Conservation (phyloP, 345 rosid genomes). For the Citropsis articulata region DNA sequence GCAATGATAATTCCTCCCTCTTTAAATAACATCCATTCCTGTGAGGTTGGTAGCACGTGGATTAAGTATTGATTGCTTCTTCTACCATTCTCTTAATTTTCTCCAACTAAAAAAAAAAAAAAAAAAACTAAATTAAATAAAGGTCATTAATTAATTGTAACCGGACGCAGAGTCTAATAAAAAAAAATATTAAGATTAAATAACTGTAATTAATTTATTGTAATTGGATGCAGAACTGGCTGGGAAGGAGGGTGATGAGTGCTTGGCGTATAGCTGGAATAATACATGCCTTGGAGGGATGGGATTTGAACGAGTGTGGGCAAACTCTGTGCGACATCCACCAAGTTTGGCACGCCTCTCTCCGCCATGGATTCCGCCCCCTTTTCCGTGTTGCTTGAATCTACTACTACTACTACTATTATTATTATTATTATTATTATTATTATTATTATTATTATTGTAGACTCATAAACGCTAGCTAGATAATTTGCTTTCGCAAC, state of each 20-base stretch:
- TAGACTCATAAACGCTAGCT: too few relatives aligned
- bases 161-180: constrained; percentile 25
- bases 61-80: too few relatives aligned
- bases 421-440: too few relatives aligned
- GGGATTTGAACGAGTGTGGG: constrained; percentile 48
- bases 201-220: too few relatives aligned
- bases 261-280: constrained; percentile 61
- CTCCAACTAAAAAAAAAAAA: too few relatives aligned
- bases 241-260: constrained; percentile 74
- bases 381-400: constrained; percentile 9
- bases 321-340: constrained; percentile 27
- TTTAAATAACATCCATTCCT: constrained; percentile 47
- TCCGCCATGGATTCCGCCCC: constrained; percentile 52
- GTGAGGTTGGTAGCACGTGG: constrained; percentile 42
- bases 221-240: constrained; percentile 45
- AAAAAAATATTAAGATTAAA: too few relatives aligned
- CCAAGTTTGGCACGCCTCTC: constrained; percentile 47
- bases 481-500: too few relatives aligned
- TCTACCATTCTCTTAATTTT: too few relatives aligned
- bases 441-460: too few relatives aligned
- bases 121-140: too few relatives aligned
- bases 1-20: constrained; percentile 51
- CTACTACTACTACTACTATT: too few relatives aligned
- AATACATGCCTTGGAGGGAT: constrained; percentile 53
- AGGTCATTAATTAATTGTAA: too few relatives aligned